Conservation (phyloP, 495 filamentous ascomycete species). For the Penicillium egyptiacum region DNA sequence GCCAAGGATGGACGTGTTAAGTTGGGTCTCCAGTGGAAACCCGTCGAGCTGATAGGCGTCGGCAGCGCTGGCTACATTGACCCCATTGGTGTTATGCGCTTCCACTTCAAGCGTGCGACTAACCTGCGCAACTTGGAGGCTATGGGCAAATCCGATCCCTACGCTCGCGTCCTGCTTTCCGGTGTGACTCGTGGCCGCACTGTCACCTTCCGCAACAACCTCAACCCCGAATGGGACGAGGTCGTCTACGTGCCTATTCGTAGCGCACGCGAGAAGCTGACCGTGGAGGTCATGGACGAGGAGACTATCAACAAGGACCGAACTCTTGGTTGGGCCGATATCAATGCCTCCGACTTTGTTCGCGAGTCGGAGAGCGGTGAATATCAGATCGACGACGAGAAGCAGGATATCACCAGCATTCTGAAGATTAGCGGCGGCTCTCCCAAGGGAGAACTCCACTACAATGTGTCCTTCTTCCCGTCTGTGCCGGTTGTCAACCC, state of each 20-base stretch:
- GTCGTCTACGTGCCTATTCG: conserved; percentile 93
- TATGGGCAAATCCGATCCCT: conserved; percentile 96
- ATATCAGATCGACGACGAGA: conserved; percentile 78
- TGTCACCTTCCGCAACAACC: conserved; percentile 93
- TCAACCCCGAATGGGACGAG: conserved; percentile 96
- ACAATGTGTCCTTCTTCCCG: conserved; percentile 88
- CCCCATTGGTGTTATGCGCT: conserved; percentile 88
- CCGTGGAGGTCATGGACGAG: conserved; percentile 93
- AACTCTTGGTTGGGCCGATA: conserved; percentile 73
- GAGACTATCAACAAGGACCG: conserved; percentile 88
- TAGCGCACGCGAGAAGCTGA: conserved; percentile 76
- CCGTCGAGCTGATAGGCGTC: conserved; percentile 76
- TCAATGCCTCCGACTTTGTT: conserved; percentile 77
- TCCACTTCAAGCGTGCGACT: conserved; percentile 83
- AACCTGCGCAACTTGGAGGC: conserved; percentile 90
- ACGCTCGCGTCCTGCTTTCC: conserved; percentile 82
- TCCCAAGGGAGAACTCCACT: conserved; percentile 78
- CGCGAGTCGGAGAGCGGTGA: conserved; percentile 74
- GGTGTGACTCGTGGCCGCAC: conserved; percentile 87
- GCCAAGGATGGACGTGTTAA: conserved; percentile 83
- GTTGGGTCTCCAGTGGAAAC: conserved; percentile 90
- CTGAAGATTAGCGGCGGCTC: conserved; percentile 66
- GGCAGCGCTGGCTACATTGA: conserved; percentile 88
- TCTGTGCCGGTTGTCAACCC: conserved; percentile 84
- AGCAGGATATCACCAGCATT: conserved; percentile 56